Evolutionary conservation across 805 yeast species (phyloP), one percentile per base, ranked within the genome.

Genomic region (Pichia rugopelliculosa): DNA sequence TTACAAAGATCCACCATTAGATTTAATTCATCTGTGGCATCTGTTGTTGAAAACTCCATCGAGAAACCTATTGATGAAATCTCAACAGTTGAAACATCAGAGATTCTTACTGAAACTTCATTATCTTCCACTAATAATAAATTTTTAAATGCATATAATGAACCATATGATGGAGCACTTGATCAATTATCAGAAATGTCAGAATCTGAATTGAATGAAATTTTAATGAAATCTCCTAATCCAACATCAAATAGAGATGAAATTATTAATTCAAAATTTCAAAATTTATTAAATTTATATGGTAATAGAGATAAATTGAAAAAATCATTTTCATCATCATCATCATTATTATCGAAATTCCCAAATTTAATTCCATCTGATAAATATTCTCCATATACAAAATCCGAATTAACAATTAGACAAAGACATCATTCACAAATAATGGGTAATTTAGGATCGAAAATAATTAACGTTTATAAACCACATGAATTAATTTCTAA

Each of bases 361-460:
- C 93, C 96, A 42, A 74, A 75, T 53, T 72, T 89, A 51, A 74
- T 74, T 44, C 80, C 81, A 36, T 76, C 91, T 0, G 70, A 76
- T 9, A 73, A 71, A 37, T 72, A 73, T 48, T 80, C 78, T 62
- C 80, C 90, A 36, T 90, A 87, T 65, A 76, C 95, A 1, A 66
- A 71, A 37, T 88, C 87, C 56, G 97, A 90, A 65, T 73, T 89
- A 42, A 82, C 76, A 53, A 70, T 87, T 52, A 80, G 97, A 61
- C 84, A 82, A 57, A 70, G 79, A 59, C 77, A 80, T 58, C 86
- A 84, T 62, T 71, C 79, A 36, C 61, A 71, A 34, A 69, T 66
- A 15, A 70, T 75, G 23, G 82, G 83, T 3, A 66, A 64, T 30
- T 63, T 84, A 34, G 96, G 97, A 0, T 80, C 95, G 1, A 61